Evolutionary conservation across 2,329 filamentous ascomycete species (phyloP).

Genomic region (Penicillium aurantiogriseum): DNA sequence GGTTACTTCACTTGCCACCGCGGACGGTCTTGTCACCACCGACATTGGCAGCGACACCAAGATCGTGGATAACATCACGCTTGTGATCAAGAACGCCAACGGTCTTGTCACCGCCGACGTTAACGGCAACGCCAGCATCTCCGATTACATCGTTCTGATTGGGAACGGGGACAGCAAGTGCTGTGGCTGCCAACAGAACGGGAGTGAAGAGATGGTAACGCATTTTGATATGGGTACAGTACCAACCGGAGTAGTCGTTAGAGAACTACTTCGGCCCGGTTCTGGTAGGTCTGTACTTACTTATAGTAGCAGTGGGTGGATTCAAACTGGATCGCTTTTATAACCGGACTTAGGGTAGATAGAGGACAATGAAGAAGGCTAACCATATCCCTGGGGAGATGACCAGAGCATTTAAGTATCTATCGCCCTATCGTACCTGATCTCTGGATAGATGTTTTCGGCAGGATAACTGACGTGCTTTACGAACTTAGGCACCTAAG

Average conservation of each 20-base stretch:
- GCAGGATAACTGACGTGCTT: slow-evolving; percentile 3
- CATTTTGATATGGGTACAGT: not conserved
- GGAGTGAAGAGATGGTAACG: slow-evolving; percentile 7
- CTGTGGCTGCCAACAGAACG: slow-evolving; percentile 5
- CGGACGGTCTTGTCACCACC: not conserved
- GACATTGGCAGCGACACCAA: not conserved
- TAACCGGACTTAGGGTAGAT: too few relatives aligned
- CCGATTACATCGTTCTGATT: not conserved
- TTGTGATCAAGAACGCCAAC: not conserved
- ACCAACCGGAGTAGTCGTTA: not conserved
- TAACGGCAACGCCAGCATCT: not conserved
- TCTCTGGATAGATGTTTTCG: not conserved
- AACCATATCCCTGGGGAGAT: not conserved
- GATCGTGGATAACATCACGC: not conserved
- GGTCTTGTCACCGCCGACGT: not conserved
- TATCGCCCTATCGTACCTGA: not conserved
- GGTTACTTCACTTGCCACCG: not conserved
- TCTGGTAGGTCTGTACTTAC: not conserved
- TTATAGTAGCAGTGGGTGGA: too few relatives aligned
- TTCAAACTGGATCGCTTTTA: too few relatives aligned
- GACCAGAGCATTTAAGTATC: not conserved
- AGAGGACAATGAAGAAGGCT: not conserved
- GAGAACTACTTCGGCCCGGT: not conserved
- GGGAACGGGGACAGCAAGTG: slow-evolving; percentile 8
- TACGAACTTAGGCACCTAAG: not conserved